A percentile compares a stretch with the other conserved stretches of the same genome.
Evolutionary conservation across 2,329 filamentous ascomycete species (phyloP).

Genomic region (Fusarium ambrosium): DNA sequence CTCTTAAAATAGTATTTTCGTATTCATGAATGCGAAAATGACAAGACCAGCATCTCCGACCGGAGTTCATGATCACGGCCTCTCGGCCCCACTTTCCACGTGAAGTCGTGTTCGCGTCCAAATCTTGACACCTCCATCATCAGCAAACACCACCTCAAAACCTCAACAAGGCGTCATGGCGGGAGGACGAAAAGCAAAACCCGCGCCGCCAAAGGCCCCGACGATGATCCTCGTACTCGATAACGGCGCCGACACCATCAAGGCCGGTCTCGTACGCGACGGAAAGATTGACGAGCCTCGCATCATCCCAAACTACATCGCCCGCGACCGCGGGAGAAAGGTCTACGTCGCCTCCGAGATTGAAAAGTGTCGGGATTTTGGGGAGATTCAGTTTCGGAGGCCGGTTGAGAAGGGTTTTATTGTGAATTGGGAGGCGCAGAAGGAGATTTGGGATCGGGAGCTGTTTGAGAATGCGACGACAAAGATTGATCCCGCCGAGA

Average conservation of each 20-base stretch:
- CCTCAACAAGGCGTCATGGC: slow-evolving; percentile 52
- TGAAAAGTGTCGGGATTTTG: slow-evolving; percentile 85
- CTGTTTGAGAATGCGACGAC: slow-evolving; percentile 80
- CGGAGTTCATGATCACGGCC: not conserved
- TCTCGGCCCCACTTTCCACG: slow-evolving; percentile 29
- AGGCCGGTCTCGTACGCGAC: slow-evolving; percentile 81
- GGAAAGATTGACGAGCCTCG: slow-evolving; percentile 68
- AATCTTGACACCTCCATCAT: slow-evolving; percentile 15
- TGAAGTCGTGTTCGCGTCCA: slow-evolving; percentile 34
- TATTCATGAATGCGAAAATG: no score
- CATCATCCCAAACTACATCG: slow-evolving; percentile 89
- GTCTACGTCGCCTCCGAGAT: slow-evolving; percentile 86
- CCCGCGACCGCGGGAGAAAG: slow-evolving; percentile 82
- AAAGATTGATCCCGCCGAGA: slow-evolving; percentile 81
- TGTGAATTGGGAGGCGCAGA: slow-evolving; percentile 96
- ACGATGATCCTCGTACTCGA: slow-evolving; percentile 86
- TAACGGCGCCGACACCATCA: slow-evolving; percentile 92
- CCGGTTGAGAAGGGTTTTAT: slow-evolving; percentile 96
- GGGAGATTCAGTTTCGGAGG: slow-evolving; percentile 86
- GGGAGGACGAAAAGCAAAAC: slow-evolving; percentile 66
- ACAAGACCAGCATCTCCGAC: no score
- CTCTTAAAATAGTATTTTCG: no score
- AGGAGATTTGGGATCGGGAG: slow-evolving; percentile 93
- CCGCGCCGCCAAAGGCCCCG: slow-evolving; percentile 65
- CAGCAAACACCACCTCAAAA: not conserved